Percentiles rank a stretch among this genome's conserved stretches.
Evolutionary conservation across 352 stramenopile genomes (phyloP).

Genomic region (Globisporangium iwayamae): DNA sequence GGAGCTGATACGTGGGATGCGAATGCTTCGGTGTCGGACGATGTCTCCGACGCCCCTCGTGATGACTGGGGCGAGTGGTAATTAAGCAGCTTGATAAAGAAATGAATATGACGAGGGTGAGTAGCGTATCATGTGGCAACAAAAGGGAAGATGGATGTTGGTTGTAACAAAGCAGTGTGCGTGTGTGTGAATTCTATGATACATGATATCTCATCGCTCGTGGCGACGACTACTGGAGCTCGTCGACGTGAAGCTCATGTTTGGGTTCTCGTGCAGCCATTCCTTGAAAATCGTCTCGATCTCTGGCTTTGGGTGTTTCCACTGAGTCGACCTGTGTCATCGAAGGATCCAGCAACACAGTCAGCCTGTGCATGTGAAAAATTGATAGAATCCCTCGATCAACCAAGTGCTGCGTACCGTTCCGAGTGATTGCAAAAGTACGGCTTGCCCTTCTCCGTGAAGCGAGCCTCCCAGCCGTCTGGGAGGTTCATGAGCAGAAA

Average conservation of each 20-base stretch:
- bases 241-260: conserved; percentile 29
- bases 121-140: too few species aligned
- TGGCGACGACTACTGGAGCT: conserved; percentile 4
- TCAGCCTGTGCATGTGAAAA: background rate
- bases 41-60: conserved; percentile 9
- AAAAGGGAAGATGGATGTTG: background rate
- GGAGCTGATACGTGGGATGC: conserved; percentile 2
- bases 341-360: background rate
- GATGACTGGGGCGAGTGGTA: conserved; percentile 21
- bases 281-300: conserved; percentile 75
- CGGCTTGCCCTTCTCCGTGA: conserved; percentile 73
- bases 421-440: conserved; percentile 84
- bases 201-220: background rate
- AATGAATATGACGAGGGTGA: background rate
- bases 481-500: conserved; percentile 65
- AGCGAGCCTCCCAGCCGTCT: conserved; percentile 76
- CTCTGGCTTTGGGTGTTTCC: conserved; percentile 75
- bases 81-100: background rate
- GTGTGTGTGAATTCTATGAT: conserved; percentile 8
- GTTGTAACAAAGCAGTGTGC: background rate
- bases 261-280: conserved; percentile 68
- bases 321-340: conserved; percentile 67
- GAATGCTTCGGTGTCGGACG: conserved; percentile 9
- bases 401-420: conserved; percentile 27
- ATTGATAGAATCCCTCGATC: background rate